Percentiles rank a stretch among this genome's conserved stretches.
These are phyloP conservation scores for Magnusiomyces sp. DNA, from an alignment of 1,139 yeast species.

Conservation along the genomic window DNA sequence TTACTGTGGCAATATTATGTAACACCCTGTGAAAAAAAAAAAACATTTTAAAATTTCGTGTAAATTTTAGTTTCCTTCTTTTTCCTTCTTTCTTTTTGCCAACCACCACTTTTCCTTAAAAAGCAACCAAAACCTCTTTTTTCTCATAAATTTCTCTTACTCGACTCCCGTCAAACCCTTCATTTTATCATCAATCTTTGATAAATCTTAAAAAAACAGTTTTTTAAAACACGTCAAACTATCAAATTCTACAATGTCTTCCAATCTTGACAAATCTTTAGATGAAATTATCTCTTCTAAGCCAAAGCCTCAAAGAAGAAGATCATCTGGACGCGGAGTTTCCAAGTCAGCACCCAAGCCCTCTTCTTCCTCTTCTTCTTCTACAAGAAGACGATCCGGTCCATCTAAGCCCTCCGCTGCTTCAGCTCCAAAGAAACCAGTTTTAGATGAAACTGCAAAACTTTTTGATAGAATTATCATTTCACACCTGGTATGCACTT, in stretches of 20 bases:
- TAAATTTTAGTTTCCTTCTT: not conserved
- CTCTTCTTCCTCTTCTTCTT: constrained; percentile 28
- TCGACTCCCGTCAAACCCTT: not conserved
- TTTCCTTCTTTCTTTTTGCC: not conserved
- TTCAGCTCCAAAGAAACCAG: constrained; percentile 17
- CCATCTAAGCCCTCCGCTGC: constrained; percentile 14
- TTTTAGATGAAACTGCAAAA: constrained; percentile 22
- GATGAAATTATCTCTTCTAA: constrained; percentile 84
- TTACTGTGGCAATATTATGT: too few species aligned
- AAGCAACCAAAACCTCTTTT: too few species aligned
- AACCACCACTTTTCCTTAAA: not conserved
- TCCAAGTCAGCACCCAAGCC: constrained; percentile 31
- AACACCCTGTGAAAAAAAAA: too few species aligned
- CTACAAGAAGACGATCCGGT: constrained; percentile 20
- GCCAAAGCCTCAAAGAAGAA: constrained; percentile 31
- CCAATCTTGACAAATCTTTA: constrained; percentile 82
- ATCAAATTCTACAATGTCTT: constrained; percentile 37
- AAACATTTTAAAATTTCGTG: too few species aligned
- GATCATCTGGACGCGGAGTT: constrained; percentile 21
- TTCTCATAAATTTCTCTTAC: not conserved
- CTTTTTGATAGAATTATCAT: constrained; percentile 30
- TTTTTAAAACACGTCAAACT: not conserved
- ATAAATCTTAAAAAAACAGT: not conserved
- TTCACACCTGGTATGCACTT: constrained; percentile 30
- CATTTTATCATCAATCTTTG: not conserved